Percentiles rank a stretch among this genome's conserved stretches.
These are phyloP conservation scores for Hymenoscyphus fructigenus DNA, from an alignment of 2,329 filamentous ascomycete species.

Conservation along the genomic window DNA sequence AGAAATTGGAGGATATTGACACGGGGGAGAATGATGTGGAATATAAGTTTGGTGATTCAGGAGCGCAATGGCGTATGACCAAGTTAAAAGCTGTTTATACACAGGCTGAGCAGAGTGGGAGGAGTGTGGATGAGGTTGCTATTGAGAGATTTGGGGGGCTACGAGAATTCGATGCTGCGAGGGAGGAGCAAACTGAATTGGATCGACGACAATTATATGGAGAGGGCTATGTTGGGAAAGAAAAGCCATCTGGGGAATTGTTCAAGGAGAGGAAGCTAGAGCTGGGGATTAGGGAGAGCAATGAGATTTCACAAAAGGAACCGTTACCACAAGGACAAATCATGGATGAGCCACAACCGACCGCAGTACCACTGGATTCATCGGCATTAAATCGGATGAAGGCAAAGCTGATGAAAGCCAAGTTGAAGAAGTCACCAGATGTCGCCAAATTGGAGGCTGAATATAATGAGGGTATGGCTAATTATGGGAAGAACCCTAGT, in stretches of 20 bases:
- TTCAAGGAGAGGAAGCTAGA: slow-evolving; percentile 72
- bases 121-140: slow-evolving; percentile 78
- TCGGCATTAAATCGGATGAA: slow-evolving; percentile 85
- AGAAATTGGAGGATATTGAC: slow-evolving; percentile 12
- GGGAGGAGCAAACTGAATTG: slow-evolving; percentile 89
- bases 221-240: slow-evolving; percentile 77
- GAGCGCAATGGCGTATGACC: slow-evolving; percentile 95
- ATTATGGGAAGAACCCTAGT: slow-evolving; percentile 55
- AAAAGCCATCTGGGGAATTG: slow-evolving; percentile 84
- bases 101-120: slow-evolving; percentile 70
- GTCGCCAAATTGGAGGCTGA: slow-evolving; percentile 75
- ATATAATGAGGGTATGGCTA: slow-evolving; percentile 74
- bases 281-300: slow-evolving; percentile 47
- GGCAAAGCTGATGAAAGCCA: slow-evolving; percentile 94
- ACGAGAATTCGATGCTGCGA: slow-evolving; percentile 83
- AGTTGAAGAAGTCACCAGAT: slow-evolving; percentile 75
- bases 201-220: slow-evolving; percentile 83
- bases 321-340: slow-evolving; percentile 52
- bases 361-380: slow-evolving; percentile 62
- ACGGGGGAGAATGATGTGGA: slow-evolving; percentile 59
- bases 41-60: slow-evolving; percentile 86
- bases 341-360: slow-evolving; percentile 53
- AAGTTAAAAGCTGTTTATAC: slow-evolving; percentile 85
- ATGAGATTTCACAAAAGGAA: slow-evolving; percentile 30
- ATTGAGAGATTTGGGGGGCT: slow-evolving; percentile 78